Base-by-base conservation (phyloP, 176 grass and related monocot species). In the Avena atlantica region DNA sequence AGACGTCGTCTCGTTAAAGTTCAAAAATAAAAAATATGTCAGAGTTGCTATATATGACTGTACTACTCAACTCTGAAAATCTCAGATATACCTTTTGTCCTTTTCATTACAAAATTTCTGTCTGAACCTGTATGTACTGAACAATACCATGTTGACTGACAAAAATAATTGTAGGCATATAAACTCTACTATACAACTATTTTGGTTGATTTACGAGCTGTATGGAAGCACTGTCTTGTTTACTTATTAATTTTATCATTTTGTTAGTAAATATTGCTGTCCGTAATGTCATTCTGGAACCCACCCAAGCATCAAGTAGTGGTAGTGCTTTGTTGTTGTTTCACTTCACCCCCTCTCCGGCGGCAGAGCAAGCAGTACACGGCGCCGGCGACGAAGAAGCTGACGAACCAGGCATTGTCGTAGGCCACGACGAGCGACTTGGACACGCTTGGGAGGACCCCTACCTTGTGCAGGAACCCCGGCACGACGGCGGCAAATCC, bases 401-500 rank as follows among this genome's bases (percentile, higher is more conserved):
- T 76, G 74, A 19, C 25, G 50, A 76, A 76, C 74, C 74, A 76
- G 23, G 49, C 49, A 29, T 55, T 76, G 49, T 76, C 49, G 25
- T 76, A 76, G 24, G 74, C 74, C 74, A 76, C 49, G 50, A 76
- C 50, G 49, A 76, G 74, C 25, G 74, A 49, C 49, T 55, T 76
- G 24, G 74, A 31, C 50, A 76, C 50, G 25, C 4, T 55, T 50
- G 74, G 50, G 13, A 76, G 49, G 49, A 76, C 49, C 8, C 74
- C 74, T 51, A 76, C 74, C 49, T 76, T 76, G 74, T 76, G 74
- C 74, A 76, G 50, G 74, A 76, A 76, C 49, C 74, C 74, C 15
- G 74, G 74, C 74, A 76, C 9, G 25, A 76, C 74, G 15, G 74
- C 23, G 24, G 74, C 23, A 49, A 76, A 53, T 76, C 74, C 74